Base-by-base conservation (phyloP, 2,329 filamentous ascomycete species). In the Cytospora piceae region DNA sequence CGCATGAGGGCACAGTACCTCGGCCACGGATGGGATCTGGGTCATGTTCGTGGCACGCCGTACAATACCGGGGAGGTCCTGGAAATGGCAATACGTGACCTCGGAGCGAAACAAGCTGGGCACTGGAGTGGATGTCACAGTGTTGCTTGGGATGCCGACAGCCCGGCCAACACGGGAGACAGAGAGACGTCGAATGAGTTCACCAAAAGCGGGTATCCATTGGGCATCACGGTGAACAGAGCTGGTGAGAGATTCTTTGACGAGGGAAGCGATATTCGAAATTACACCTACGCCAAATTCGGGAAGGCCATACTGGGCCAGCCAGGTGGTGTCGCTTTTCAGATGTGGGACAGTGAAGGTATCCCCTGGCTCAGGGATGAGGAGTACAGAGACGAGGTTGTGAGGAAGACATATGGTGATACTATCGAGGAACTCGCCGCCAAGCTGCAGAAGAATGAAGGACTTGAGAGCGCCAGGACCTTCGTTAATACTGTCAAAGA, bases 261-360 rank as follows among this genome's bases (percentile, higher is more conserved):
- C 69, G 88, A 91, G 71, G 88, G 88, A 0, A 70, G 85, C 11
- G 88, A 90, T 69, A 73, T 90, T 69, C 79, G 87, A 3, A 90
- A 90, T 71, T 90, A 85, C 71, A 90, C 88, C 0, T 90, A 90
- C 70, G 88, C 88, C 31, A 84, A 84, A 69, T 89, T 90, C 70
- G 88, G 88, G 0, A 77, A 81, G 17, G 86, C 83, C 12, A 89
- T 91, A 57, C 76, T 90, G 22, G 74, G 77, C 17, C 88, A 90
- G 69, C 85, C 86, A 0, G 80, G 80, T 0, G 80, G 84, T 7
- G 73, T 83, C 11, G 88, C 85, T 0, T 91, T 89, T 70, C 88
- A 91, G 72, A 73, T 90, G 0, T 91, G 86, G 85, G 88, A 90
- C 70, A 75, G 80, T 0, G 74, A 81, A 17, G 80, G 77, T 0